Conservation (phyloP, 73 alveolate species). For the Halteria grandinella region DNA sequence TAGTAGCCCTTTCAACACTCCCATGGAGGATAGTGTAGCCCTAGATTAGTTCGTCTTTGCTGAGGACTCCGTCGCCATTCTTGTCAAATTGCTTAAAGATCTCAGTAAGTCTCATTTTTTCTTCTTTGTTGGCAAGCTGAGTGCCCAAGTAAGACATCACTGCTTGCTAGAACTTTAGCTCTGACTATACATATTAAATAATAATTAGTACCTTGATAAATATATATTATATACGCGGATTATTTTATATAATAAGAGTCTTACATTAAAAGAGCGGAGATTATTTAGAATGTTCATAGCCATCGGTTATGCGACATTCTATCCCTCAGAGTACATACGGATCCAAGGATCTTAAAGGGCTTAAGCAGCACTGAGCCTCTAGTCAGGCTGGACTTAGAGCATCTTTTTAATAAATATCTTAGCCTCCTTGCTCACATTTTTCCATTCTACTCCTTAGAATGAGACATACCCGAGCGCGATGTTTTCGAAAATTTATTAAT, state of each 20-base stretch:
- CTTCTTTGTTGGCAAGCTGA: constrained; percentile 66
- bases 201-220: constrained; percentile 3
- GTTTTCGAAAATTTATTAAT: constrained; percentile 4
- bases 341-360: constrained; percentile 55
- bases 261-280: constrained; percentile 16
- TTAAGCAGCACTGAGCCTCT: constrained; percentile 32
- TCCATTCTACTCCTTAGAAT: constrained; percentile 62
- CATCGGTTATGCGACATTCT: constrained; percentile 30
- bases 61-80: constrained; percentile 84
- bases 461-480: constrained; percentile 37
- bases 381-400: constrained; percentile 25
- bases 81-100: constrained; percentile 78
- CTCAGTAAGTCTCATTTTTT: constrained; percentile 71
- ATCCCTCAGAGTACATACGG: constrained; percentile 26
- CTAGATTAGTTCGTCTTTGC: constrained; percentile 76
- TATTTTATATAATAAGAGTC: too few relatives aligned
- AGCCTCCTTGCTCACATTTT: constrained; percentile 59
- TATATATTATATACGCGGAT: too few relatives aligned
- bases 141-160: constrained; percentile 74
- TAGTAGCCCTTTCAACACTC: constrained; percentile 16
- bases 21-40: constrained; percentile 60
- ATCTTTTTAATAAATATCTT: constrained; percentile 50
- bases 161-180: constrained; percentile 73
- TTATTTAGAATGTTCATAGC: constrained; percentile 39
- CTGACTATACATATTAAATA: constrained; percentile 12